Evolutionary conservation across 768 basidiomycete species (phyloP), one percentile per base, ranked within the genome.

Genomic region (Termitomyces sp.): DNA sequence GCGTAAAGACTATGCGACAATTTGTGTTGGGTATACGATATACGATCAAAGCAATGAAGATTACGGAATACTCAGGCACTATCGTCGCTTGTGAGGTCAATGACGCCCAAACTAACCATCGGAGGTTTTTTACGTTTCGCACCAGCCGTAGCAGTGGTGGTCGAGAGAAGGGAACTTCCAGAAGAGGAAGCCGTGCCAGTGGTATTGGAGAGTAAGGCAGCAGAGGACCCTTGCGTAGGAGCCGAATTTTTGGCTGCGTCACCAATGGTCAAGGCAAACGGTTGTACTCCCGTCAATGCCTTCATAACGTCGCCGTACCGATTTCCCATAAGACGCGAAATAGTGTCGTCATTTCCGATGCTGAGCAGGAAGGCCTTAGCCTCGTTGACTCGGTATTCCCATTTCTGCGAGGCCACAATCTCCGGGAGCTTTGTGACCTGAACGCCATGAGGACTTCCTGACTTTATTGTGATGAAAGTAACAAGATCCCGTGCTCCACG

Each of bases 281-380:
- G 7, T 9, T 39, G 22, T 28, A 28, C 38, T 22, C 38, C 53
- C 62, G 60, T 60, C 62, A 77, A 39, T 2, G 73, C 70, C 18
- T 66, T 63, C 20, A 63, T 35, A 28, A 76, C 71, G 56, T 77
- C 76, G 1, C 46, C 53, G 61, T 72, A 74, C 28, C 73, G 59
- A 8, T 62, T 45, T 13, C 74, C 76, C 73, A 77, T 73, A 28
- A 78, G 62, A 55, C 65, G 66, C 52, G 59, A 57, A 38, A 76
- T 64, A 4, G 64, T 56, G 44, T 64, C 67, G 33, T 73, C 69
- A 8, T 61, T 35, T 13, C 74, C 75, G 50, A 78, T 65, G 5
- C 49, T 67, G 9, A 61, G 32, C 50, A 77, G 63, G 53, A 78
- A 74, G 0, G 35, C 36, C 45, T 64, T 69, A 3, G 73, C 72